These are phyloP conservation scores for Penicillium desertorum DNA, from an alignment of 495 filamentous ascomycete genomes.

Conservation along the genomic window DNA sequence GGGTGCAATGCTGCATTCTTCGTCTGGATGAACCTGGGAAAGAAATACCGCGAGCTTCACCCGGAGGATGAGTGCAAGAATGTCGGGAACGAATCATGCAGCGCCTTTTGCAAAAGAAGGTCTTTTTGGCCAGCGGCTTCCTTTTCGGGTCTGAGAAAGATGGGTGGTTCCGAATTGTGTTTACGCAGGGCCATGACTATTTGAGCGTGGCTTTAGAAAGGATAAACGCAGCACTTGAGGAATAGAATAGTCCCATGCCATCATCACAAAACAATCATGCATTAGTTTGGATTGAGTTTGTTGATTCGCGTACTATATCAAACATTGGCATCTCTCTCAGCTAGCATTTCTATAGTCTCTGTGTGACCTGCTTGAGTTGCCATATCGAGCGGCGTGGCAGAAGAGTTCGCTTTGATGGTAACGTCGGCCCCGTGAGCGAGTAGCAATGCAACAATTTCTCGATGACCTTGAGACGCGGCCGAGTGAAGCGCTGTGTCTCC, in stretches of 20 bases:
- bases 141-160: slow-evolving; percentile 45
- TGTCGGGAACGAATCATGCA: slow-evolving; percentile 31
- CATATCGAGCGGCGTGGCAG: background rate
- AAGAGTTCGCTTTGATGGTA: background rate
- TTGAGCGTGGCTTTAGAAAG: slow-evolving; percentile 47
- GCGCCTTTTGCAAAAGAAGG: slow-evolving; percentile 39
- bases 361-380: background rate
- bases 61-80: slow-evolving; percentile 24
- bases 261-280: background rate
- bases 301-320: background rate
- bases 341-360: background rate
- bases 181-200: slow-evolving; percentile 38
- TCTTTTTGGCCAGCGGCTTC: slow-evolving; percentile 46
- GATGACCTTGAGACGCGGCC: background rate
- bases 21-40: slow-evolving; percentile 57
- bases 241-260: background rate
- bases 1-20: slow-evolving; percentile 56
- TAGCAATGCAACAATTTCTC: background rate
- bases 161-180: slow-evolving; percentile 56
- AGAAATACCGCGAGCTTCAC: slow-evolving; percentile 34
- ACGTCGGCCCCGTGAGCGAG: background rate
- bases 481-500: too few relatives aligned
- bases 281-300: background rate
- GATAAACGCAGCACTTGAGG: slow-evolving; percentile 29
- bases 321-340: background rate